Conservation (phyloP, 2,329 filamentous ascomycete genomes). For the Stemphylium lycopersici region DNA sequence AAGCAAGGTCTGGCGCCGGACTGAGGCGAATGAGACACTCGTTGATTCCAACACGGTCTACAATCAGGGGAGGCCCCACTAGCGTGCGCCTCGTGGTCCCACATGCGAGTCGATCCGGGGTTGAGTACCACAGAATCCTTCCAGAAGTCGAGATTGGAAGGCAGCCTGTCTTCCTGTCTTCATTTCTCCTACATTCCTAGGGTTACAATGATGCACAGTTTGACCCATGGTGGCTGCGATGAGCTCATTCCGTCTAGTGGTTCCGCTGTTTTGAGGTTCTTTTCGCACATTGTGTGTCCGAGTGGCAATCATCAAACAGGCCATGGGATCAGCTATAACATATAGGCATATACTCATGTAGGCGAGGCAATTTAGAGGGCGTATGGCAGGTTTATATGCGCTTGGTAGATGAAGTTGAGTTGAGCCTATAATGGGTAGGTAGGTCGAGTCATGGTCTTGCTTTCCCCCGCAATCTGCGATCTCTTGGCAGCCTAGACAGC, state of each 20-base stretch:
- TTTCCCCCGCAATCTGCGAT: conserved; percentile 38
- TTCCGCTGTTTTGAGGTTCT: not conserved
- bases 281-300: not conserved
- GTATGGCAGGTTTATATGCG: conserved; percentile 32
- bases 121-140: conserved; percentile 16
- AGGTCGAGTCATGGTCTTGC: conserved; percentile 37
- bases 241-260: conserved; percentile 2
- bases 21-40: conserved; percentile 13
- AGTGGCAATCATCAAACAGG: not conserved
- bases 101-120: conserved; percentile 28
- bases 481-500: conserved; percentile 23
- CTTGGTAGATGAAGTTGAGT: conserved; percentile 38
- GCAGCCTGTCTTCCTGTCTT: not conserved
- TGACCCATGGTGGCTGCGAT: not conserved
- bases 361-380: conserved; percentile 30
- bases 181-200: not conserved
- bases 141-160: conserved; percentile 11
- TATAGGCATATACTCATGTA: conserved; percentile 15
- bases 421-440: conserved; percentile 33
- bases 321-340: conserved; percentile 7
- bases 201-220: not conserved
- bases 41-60: conserved; percentile 13
- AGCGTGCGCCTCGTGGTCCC: conserved; percentile 32
- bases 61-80: conserved; percentile 32
- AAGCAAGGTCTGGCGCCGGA: not conserved